Percentiles rank a stretch among this genome's conserved stretches.
Evolutionary conservation across 176 grass and related monocot species (phyloP).

Genomic region (Puya raimondii): DNA sequence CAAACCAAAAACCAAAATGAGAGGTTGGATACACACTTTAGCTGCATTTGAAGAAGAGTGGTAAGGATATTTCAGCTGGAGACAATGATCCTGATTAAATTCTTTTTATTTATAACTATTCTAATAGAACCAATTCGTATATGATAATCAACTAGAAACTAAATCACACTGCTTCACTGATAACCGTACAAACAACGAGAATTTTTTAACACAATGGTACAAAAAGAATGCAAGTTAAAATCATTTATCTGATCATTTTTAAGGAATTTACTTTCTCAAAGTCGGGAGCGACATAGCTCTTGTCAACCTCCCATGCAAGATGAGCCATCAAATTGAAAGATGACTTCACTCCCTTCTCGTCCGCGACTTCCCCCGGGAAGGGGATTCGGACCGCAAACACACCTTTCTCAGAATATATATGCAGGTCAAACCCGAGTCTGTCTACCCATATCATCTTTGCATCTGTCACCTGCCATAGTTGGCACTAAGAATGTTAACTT

Average conservation of each 20-base stretch:
- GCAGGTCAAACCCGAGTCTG: constrained; percentile 70
- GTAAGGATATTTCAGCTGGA: no score
- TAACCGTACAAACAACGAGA: constrained; percentile 4
- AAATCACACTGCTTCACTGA: neutral
- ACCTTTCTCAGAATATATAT: constrained; percentile 46
- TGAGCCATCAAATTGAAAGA: constrained; percentile 95
- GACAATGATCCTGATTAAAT: no score
- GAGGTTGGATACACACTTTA: no score
- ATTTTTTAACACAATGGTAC: constrained; percentile 7
- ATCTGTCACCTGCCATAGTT: constrained; percentile 35
- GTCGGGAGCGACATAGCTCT: constrained; percentile 47
- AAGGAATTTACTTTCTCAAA: constrained; percentile 66
- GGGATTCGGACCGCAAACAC: constrained; percentile 62
- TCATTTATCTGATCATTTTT: constrained; percentile 63
- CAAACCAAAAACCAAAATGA: no score
- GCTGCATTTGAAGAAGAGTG: no score
- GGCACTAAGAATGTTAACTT: neutral
- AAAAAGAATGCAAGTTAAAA: neutral
- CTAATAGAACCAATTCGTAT: no score
- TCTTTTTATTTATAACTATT: no score
- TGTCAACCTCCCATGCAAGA: constrained; percentile 94
- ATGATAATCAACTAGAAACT: neutral
- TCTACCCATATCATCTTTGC: constrained; percentile 95
- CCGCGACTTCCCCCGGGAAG: constrained; percentile 69
- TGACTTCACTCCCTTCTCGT: constrained; percentile 81